phyloP scores from a whole-genome alignment of 495 filamentous ascomycete species.

The Viridothelium virens region DNA sequence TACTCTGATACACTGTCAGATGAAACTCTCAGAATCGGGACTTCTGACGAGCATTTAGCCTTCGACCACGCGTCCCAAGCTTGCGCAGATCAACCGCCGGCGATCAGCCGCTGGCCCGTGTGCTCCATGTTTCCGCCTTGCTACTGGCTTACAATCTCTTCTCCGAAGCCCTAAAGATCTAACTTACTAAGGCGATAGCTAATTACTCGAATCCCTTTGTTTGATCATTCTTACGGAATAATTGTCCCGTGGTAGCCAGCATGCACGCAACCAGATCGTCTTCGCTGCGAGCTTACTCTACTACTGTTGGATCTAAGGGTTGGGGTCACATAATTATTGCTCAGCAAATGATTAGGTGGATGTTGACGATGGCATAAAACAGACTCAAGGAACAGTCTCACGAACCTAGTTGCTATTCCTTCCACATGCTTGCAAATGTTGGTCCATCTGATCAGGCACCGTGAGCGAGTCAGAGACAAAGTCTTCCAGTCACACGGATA shows the following conservation, averaged over 20 bases:
- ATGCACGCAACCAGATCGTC: neutral
- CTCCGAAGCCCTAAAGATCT: conserved; percentile 2
- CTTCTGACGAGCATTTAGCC: neutral
- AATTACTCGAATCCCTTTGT: neutral
- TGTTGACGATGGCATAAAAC: too few species aligned
- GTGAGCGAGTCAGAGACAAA: too few species aligned
- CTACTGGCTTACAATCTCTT: neutral
- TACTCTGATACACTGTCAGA: neutral
- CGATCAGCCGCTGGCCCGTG: neutral
- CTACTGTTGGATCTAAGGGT: too few species aligned
- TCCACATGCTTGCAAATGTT: too few species aligned
- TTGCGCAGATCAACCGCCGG: neutral
- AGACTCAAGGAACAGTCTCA: too few species aligned
- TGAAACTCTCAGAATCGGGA: neutral
- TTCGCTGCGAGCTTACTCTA: too few species aligned
- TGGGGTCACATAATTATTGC: too few species aligned
- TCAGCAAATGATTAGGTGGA: too few species aligned
- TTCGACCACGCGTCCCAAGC: neutral
- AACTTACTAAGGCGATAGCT: neutral
- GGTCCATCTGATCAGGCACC: too few species aligned
- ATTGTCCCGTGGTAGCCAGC: neutral
- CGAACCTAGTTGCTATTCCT: too few species aligned
- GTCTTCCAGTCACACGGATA: too few species aligned
- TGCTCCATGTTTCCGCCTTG: neutral
- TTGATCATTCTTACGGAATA: neutral